Evolutionary conservation across 2,329 filamentous ascomycete species (phyloP).

Genomic region (Penicillium sclerotiorum): DNA sequence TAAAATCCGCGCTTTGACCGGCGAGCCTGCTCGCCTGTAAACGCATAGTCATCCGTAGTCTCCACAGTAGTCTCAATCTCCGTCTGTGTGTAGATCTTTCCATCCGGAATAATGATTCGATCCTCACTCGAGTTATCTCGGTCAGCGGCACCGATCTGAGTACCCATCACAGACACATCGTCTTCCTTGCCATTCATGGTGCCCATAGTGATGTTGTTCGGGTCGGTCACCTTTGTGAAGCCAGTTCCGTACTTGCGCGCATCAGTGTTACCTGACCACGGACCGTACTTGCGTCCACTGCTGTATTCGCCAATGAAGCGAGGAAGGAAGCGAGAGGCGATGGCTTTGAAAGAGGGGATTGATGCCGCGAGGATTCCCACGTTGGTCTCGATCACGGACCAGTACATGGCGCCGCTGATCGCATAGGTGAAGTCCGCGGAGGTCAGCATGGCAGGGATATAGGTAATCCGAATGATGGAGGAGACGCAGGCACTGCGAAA

Average conservation of each 20-base stretch:
- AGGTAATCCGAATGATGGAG: conserved; percentile 52
- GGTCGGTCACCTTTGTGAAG: conserved; percentile 31
- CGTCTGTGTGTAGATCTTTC: conserved; percentile 35
- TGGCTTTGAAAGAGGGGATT: conserved; percentile 46
- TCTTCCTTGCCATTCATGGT: conserved; percentile 17
- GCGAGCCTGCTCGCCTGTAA: conserved; percentile 15
- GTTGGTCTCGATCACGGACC: conserved; percentile 48
- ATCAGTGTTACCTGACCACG: conserved; percentile 24
- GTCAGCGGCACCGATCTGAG: conserved; percentile 22
- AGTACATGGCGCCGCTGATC: conserved; percentile 49
- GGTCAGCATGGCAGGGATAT: conserved; percentile 47
- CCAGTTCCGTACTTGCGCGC: conserved; percentile 26
- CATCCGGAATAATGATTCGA: conserved; percentile 33
- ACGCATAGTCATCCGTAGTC: conserved; percentile 11
- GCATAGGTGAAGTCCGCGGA: conserved; percentile 40
- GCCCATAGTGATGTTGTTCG: conserved; percentile 20
- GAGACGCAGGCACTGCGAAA: conserved; percentile 47
- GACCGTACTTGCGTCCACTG: conserved; percentile 26
- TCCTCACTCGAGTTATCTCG: conserved; percentile 30
- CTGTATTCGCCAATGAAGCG: conserved; percentile 41
- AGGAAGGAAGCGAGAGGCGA: conserved; percentile 47
- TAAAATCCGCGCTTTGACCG: neutral
- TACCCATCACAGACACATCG: conserved; percentile 24
- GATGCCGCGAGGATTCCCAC: conserved; percentile 47
- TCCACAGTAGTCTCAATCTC: conserved; percentile 38